A percentile compares a stretch with the other conserved stretches of the same genome.
Evolutionary conservation across 805 yeast species (phyloP).

Genomic region (Starmera amethionina): DNA sequence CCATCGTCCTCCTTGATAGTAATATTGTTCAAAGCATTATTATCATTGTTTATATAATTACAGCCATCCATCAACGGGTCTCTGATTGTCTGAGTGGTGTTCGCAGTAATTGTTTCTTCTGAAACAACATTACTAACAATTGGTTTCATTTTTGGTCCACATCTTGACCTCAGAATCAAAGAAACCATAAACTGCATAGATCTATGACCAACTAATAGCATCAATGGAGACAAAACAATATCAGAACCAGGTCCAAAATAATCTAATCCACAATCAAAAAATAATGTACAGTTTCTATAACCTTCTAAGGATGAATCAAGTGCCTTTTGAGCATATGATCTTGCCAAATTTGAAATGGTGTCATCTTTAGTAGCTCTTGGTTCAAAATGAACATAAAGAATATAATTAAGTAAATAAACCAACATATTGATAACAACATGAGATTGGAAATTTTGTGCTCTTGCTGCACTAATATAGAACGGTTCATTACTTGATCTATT

Average conservation of each 20-base stretch:
- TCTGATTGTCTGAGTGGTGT: constrained; percentile 10
- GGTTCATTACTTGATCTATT: constrained; percentile 15
- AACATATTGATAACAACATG: constrained; percentile 36
- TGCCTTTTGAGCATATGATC: constrained; percentile 31
- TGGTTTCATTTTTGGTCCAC: constrained; percentile 30
- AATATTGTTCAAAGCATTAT: constrained; percentile 12
- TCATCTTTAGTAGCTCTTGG: constrained; percentile 29
- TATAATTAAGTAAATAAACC: constrained; percentile 40
- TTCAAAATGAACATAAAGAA: constrained; percentile 34
- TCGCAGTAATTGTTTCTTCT: constrained; percentile 3
- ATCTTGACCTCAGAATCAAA: constrained; percentile 36
- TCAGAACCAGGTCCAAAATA: constrained; percentile 32
- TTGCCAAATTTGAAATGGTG: constrained; percentile 23
- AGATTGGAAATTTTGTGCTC: constrained; percentile 28
- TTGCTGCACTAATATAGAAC: constrained; percentile 21
- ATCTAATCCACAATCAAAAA: constrained; percentile 26
- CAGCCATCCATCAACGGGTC: constrained; percentile 6
- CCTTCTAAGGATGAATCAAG: constrained; percentile 34
- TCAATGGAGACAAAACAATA: constrained; percentile 36
- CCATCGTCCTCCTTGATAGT: constrained; percentile 12
- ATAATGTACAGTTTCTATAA: constrained; percentile 29
- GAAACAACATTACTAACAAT: background rate
- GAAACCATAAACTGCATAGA: constrained; percentile 51
- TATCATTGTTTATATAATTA: constrained; percentile 12
- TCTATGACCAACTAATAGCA: constrained; percentile 44